Evolutionary conservation across 2,329 filamentous ascomycete species (phyloP).

Genomic region (Fusarium chlamydosporum): DNA sequence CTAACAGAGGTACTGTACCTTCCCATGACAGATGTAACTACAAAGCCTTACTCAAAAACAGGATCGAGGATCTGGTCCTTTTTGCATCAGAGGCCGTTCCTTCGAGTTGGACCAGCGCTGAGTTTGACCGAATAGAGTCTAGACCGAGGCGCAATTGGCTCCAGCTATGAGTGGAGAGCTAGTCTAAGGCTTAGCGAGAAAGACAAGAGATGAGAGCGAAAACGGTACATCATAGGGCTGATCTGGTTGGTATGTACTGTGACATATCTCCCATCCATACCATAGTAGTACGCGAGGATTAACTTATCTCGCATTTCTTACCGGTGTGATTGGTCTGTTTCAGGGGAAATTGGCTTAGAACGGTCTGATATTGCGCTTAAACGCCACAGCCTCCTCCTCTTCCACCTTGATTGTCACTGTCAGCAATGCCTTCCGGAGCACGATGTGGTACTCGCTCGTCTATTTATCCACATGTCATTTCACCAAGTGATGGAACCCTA

Average conservation of each 20-base stretch:
- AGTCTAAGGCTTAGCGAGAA: constrained; percentile 31
- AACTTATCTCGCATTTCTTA: neutral
- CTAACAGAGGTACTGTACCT: neutral
- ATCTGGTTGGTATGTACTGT: neutral
- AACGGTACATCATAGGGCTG: constrained; percentile 25
- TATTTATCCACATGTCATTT: constrained; percentile 33
- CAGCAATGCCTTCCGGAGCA: constrained; percentile 13
- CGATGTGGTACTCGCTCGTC: constrained; percentile 1
- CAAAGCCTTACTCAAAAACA: constrained; percentile 8
- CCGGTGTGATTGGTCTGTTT: constrained; percentile 1
- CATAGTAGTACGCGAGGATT: neutral
- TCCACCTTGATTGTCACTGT: constrained; percentile 9
- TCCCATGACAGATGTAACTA: neutral
- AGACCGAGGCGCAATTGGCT: constrained; percentile 36
- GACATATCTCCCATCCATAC: too few species aligned
- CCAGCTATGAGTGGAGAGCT: constrained; percentile 28
- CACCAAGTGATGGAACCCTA: neutral
- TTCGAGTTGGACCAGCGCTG: constrained; percentile 23
- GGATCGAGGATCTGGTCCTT: constrained; percentile 5
- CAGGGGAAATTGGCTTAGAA: constrained; percentile 1
- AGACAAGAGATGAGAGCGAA: neutral
- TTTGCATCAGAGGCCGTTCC: constrained; percentile 25
- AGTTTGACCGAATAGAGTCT: constrained; percentile 27
- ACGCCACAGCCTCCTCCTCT: constrained; percentile 8
- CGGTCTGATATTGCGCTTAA: constrained; percentile 9